Conservation (phyloP, 768 basidiomycete species). For the Mycena venus region DNA sequence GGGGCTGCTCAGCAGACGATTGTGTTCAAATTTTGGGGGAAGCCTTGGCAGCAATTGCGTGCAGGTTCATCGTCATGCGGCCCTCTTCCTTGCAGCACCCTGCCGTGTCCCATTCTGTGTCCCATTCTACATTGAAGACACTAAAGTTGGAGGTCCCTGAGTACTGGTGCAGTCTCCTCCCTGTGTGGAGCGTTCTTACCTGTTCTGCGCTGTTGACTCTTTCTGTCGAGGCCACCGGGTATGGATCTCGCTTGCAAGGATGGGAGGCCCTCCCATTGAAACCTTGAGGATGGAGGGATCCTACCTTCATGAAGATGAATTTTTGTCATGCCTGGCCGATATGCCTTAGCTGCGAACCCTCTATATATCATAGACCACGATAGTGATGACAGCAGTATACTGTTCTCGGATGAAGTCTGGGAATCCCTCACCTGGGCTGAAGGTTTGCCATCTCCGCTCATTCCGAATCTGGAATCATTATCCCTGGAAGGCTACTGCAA, state of each 20-base stretch:
- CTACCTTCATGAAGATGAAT: background rate
- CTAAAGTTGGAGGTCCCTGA: background rate
- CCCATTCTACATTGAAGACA: background rate
- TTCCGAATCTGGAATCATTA: constrained; percentile 3
- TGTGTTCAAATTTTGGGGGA: background rate
- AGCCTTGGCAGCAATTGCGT: background rate
- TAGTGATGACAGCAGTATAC: background rate
- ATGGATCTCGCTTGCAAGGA: background rate
- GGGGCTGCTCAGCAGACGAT: background rate
- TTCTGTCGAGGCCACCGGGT: background rate
- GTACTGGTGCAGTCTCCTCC: background rate
- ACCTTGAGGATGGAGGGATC: background rate
- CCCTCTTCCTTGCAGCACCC: background rate
- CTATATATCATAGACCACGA: background rate
- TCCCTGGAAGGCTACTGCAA: too few species aligned
- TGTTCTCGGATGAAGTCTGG: constrained; percentile 1
- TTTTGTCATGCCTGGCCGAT: background rate
- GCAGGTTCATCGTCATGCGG: background rate
- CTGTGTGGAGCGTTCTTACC: background rate
- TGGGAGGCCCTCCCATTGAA: background rate
- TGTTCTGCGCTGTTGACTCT: background rate
- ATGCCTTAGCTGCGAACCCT: constrained; percentile 4
- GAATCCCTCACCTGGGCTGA: background rate
- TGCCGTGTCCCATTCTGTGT: background rate
- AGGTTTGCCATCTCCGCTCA: background rate